phyloP scores from a whole-genome alignment of 441 rosid species.

The Adansonia madagascariensis region DNA sequence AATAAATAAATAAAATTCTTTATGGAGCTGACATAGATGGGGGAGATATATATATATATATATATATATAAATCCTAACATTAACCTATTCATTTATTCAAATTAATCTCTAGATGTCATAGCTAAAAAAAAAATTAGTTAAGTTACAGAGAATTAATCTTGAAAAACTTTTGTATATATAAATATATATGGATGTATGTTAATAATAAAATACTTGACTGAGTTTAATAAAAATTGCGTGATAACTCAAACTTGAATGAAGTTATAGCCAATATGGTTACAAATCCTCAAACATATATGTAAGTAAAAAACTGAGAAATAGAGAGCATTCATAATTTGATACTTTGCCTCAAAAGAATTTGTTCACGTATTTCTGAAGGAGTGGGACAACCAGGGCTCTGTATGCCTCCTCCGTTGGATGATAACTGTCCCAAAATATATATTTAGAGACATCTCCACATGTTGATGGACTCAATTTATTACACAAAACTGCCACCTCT shows the following conservation, averaged over 20 bases:
- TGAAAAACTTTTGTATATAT: too few relatives aligned
- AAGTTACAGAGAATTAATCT: too few relatives aligned
- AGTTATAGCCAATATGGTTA: neutral
- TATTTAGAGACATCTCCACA: slow-evolving; percentile 48
- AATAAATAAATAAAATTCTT: too few relatives aligned
- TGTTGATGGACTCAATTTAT: slow-evolving; percentile 33
- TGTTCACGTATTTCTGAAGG: slow-evolving; percentile 27
- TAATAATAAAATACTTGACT: neutral
- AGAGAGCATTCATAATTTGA: neutral
- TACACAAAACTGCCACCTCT: slow-evolving; percentile 61
- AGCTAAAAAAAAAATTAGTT: too few relatives aligned
- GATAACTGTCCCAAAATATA: slow-evolving; percentile 75
- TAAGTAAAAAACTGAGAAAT: neutral
- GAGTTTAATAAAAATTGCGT: neutral
- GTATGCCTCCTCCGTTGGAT: slow-evolving; percentile 70
- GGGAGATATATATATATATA: too few relatives aligned
- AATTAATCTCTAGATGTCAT: too few relatives aligned
- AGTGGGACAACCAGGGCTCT: slow-evolving; percentile 28
- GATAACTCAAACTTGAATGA: neutral
- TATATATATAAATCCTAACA: too few relatives aligned
- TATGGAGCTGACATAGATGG: too few relatives aligned
- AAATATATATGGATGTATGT: neutral
- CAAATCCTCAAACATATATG: neutral
- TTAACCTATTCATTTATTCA: too few relatives aligned
- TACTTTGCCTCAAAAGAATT: slow-evolving; percentile 28